Evolutionary conservation across 306 rosid species (phyloP), one percentile per base, ranked within the genome.

Genomic region (Mimosa bimucronata): DNA sequence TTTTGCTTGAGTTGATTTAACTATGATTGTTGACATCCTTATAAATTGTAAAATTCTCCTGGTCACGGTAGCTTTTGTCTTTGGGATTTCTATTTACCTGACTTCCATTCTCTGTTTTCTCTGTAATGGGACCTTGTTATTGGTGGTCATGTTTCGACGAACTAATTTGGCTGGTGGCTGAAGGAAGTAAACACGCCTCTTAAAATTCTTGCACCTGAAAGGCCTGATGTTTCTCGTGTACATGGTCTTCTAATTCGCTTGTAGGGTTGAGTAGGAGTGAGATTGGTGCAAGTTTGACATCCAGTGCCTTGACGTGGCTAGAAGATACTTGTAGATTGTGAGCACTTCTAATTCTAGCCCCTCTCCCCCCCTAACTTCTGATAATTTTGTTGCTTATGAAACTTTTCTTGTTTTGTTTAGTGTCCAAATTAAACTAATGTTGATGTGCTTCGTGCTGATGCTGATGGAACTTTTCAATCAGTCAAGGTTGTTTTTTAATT

Each of bases 361-460:
- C 53, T 6, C 7, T 67, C n/a, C 42, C 52, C 73, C 40, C 18
- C 73, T 40, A 67, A 67, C 30, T 67, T 67, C 50, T 68, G 2
- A 23, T 68, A 71, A 68, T 66, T 46, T 48, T 31, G 42, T 66
- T 79, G 60, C 65, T 71, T 30, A 74, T 73, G 71, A 83, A 16
- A 30, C 46, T 61, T 38, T 18, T 42, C 9, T 9, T 40, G 65
- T 37, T 55, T 18, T 21, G 48, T 82, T 9, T 21, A 42, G 40
- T 84, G 1, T 71, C 75, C 42, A 44, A 55, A 37, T 55, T 86
- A 66, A 77, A 83, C 97, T 74, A 86, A 87, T 41, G 90, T 83
- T 64, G 91, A 91, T 79, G 90, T 87, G 73, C 83, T 85, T 79
- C 97, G 90, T 74, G 79, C 74, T 60, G 98, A 96, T 77, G 97